These are phyloP conservation scores for Penicillium sp. DNA, from an alignment of 2,329 filamentous ascomycete genomes.

Conservation along the genomic window DNA sequence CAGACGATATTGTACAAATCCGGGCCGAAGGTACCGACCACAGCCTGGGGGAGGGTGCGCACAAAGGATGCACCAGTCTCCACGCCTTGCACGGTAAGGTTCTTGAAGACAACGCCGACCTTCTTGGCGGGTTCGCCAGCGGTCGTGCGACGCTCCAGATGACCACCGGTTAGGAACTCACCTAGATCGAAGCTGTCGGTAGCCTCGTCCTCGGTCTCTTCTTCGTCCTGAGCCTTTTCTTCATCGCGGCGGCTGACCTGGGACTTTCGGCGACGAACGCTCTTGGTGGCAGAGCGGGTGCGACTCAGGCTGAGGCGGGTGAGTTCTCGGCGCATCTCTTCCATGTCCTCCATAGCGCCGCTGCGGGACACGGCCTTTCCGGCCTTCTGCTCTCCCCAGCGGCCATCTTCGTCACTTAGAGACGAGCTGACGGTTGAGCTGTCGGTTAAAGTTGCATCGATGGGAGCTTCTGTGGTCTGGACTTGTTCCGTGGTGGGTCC, in stretches of 20 bases:
- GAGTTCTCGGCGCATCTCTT: slow-evolving; percentile 56
- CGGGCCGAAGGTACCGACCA: slow-evolving; percentile 75
- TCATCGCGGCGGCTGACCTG: slow-evolving; percentile 33
- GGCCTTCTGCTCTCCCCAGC: slow-evolving; percentile 62
- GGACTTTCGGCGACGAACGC: slow-evolving; percentile 28
- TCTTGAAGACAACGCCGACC: slow-evolving; percentile 73
- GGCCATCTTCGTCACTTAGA: slow-evolving; percentile 43
- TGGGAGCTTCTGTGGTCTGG: slow-evolving; percentile 3
- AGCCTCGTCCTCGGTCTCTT: slow-evolving; percentile 22
- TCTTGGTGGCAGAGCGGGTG: slow-evolving; percentile 31
- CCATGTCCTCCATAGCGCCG: slow-evolving; percentile 58
- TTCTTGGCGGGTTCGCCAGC: slow-evolving; percentile 67
- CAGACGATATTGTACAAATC: slow-evolving; percentile 67
- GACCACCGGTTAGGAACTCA: slow-evolving; percentile 69
- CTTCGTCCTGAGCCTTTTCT: slow-evolving; percentile 46
- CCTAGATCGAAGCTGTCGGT: slow-evolving; percentile 61
- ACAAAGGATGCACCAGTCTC: slow-evolving; percentile 66
- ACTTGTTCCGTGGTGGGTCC: slow-evolving; percentile 3
- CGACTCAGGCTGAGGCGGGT: slow-evolving; percentile 50
- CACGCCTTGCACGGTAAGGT: slow-evolving; percentile 70
- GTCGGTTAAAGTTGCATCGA: slow-evolving; percentile 10
- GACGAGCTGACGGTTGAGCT: slow-evolving; percentile 18
- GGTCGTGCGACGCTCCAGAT: slow-evolving; percentile 69
- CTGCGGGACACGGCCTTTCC: slow-evolving; percentile 53
- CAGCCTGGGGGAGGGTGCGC: slow-evolving; percentile 68